phyloP scores from a whole-genome alignment of 129 eudicot species.

The Artemisia tridentata region DNA sequence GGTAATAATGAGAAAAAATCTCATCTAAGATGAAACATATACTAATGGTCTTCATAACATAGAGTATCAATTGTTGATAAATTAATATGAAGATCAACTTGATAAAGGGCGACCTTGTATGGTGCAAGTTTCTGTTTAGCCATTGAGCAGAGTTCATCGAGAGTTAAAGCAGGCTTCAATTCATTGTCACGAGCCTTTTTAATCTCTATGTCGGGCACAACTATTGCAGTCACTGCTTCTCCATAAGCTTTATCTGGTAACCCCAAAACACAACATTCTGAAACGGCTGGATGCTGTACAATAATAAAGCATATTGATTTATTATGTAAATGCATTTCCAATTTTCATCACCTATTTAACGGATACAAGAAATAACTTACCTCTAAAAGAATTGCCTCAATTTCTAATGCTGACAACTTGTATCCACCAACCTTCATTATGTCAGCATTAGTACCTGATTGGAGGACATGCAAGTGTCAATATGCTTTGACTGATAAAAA shows the following conservation, averaged over 20 bases:
- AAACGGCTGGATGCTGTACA: constrained; percentile 80
- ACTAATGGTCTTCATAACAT: too few relatives aligned
- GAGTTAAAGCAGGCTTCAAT: constrained; percentile 63
- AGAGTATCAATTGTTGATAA: too few relatives aligned
- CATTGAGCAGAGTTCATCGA: constrained; percentile 77
- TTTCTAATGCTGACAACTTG: constrained; percentile 95
- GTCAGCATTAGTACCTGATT: constrained; percentile 93
- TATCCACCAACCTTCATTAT: constrained; percentile 99
- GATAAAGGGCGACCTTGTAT: constrained; percentile 57
- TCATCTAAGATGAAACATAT: too few relatives aligned
- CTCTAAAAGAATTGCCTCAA: constrained; percentile 89
- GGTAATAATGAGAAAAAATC: neutral
- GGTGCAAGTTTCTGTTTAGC: constrained; percentile 96
- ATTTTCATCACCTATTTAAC: neutral
- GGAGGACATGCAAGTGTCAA: neutral
- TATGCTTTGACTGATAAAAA: neutral
- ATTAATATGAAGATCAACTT: neutral
- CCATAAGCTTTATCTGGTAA: constrained; percentile 85
- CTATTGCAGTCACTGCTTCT: constrained; percentile 79
- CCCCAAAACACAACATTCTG: constrained; percentile 96
- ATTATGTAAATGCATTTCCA: neutral
- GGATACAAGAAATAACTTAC: constrained; percentile 32
- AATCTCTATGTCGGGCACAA: constrained; percentile 61
- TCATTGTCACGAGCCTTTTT: constrained; percentile 56
- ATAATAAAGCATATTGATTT: neutral